phyloP scores from a whole-genome alignment of 2,329 filamentous ascomycete species.

The Hawksworthiomyces lignivorus region DNA sequence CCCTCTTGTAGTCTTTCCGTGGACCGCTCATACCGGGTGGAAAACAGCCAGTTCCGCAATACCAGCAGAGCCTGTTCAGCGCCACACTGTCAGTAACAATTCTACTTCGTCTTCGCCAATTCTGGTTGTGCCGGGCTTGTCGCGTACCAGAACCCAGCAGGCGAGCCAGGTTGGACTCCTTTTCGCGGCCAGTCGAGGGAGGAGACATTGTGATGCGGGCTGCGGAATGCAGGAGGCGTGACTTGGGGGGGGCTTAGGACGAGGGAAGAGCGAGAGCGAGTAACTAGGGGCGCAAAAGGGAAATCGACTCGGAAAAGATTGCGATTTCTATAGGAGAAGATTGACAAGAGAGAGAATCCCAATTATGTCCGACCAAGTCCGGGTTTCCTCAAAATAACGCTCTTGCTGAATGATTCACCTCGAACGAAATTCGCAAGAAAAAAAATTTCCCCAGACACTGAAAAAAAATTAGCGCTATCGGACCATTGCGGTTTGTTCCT shows the following conservation, averaged over 20 bases:
- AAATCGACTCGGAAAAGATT: no score
- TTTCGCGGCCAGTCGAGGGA: constrained; percentile 46
- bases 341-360: no score
- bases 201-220: constrained; percentile 58
- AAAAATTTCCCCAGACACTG: constrained; percentile 9
- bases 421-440: constrained; percentile 2
- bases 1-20: background rate
- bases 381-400: no score
- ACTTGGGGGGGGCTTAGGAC: no score
- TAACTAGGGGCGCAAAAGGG: no score
- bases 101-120: constrained; percentile 5
- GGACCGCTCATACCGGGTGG: constrained; percentile 59
- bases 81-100: constrained; percentile 15
- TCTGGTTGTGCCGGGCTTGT: background rate
- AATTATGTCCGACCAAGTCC: no score
- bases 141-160: constrained; percentile 78
- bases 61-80: constrained; percentile 68
- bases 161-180: constrained; percentile 82
- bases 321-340: no score
- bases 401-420: no score
- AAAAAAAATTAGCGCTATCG: constrained; percentile 11
- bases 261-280: no score
- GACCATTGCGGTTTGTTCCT: constrained; percentile 1
- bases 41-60: constrained; percentile 91
- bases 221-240: no score